A percentile compares a stretch with the other conserved stretches of the same genome.
These are phyloP conservation scores for Meyerozyma guilliermondii DNA, from an alignment of 1,139 yeast species.

Conservation along the genomic window DNA sequence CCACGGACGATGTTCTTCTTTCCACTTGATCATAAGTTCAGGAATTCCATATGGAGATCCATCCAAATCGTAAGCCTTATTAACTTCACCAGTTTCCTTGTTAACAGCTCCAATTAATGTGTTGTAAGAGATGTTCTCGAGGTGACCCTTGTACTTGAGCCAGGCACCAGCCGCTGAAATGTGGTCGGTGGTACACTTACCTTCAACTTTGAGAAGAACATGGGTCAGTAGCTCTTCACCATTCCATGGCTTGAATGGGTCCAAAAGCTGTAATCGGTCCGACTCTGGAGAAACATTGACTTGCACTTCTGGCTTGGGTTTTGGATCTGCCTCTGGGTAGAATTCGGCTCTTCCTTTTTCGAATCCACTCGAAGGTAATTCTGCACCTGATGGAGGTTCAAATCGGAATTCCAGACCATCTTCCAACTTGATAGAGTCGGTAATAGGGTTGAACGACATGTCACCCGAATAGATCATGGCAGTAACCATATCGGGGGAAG, in stretches of 20 bases:
- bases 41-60: slow-evolving; percentile 80
- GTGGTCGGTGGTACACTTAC: slow-evolving; percentile 98
- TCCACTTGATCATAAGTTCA: slow-evolving; percentile 96
- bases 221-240: slow-evolving; percentile 75
- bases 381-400: slow-evolving; percentile 68
- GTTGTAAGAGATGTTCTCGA: slow-evolving; percentile 91
- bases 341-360: slow-evolving; percentile 76
- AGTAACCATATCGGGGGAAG: slow-evolving; percentile 95
- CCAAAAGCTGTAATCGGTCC: slow-evolving; percentile 63
- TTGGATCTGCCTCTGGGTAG: slow-evolving; percentile 80
- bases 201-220: slow-evolving; percentile 85
- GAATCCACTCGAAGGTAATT: slow-evolving; percentile 78
- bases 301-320: slow-evolving; percentile 61
- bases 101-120: slow-evolving; percentile 96
- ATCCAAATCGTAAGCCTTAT: slow-evolving; percentile 82
- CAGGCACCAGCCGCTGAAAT: slow-evolving; percentile 99
- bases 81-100: slow-evolving; percentile 94
- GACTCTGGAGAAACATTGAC: slow-evolving; percentile 77
- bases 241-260: slow-evolving; percentile 83
- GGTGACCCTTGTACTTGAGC: slow-evolving; percentile 97
- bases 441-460: slow-evolving; percentile 81
- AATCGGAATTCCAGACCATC: slow-evolving; percentile 73
- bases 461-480: slow-evolving; percentile 95
- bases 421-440: slow-evolving; percentile 62
- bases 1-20: slow-evolving; percentile 81